Evolutionary conservation across 2,329 filamentous ascomycete genomes (phyloP).

Genomic region (Cytospora schulzeri): DNA sequence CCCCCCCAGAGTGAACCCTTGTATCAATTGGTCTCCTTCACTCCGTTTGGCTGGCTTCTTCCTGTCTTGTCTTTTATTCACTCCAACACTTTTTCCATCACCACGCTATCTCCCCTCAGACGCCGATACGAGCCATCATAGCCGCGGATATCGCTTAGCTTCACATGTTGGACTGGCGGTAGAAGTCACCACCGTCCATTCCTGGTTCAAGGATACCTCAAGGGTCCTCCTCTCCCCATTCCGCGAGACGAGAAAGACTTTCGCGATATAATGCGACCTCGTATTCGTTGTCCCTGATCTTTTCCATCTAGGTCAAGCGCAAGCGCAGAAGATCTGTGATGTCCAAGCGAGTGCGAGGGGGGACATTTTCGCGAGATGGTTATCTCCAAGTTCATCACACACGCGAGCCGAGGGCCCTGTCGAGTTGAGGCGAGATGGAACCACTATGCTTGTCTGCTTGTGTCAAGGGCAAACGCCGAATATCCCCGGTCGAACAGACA

Average conservation of each 20-base stretch:
- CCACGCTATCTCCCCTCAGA: not conserved
- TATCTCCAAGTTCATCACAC: not conserved
- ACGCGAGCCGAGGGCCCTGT: not conserved
- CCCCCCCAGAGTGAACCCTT: not conserved
- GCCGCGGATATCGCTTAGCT: not conserved
- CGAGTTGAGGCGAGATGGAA: not conserved
- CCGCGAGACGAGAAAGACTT: not conserved
- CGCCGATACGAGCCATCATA: not conserved
- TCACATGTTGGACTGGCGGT: not conserved
- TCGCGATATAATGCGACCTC: not conserved
- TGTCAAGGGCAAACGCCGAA: not conserved
- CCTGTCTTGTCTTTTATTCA: not conserved
- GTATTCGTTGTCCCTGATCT: not conserved
- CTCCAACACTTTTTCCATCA: not conserved
- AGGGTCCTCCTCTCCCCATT: not conserved
- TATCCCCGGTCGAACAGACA: not conserved
- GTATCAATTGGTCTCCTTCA: not conserved
- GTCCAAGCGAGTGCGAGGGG: conserved; percentile 19
- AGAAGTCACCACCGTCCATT: not conserved
- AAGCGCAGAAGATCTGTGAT: not conserved
- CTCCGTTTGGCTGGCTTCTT: not conserved
- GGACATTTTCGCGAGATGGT: conserved; percentile 1
- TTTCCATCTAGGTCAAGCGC: not conserved
- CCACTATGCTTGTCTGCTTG: too few relatives aligned
- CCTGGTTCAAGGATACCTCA: not conserved